phyloP scores from a whole-genome alignment of 2,329 filamentous ascomycete genomes.

The Xylariaceae sp. region DNA sequence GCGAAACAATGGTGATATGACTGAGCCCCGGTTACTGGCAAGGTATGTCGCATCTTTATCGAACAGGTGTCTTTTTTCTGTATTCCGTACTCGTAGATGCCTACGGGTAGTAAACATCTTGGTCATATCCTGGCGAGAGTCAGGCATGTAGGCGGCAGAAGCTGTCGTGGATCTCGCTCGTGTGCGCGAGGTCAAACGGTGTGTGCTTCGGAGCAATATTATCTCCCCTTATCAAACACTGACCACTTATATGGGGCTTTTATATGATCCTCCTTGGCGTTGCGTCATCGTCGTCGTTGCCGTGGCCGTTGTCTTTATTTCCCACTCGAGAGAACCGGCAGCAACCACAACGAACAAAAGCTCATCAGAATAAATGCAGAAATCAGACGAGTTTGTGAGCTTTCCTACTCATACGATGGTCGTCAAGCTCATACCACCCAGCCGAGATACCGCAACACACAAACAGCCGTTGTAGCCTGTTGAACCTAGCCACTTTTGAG shows the following conservation, averaged over 20 bases:
- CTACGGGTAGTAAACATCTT: too few relatives aligned
- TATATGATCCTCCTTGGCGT: background rate
- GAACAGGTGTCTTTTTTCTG: background rate
- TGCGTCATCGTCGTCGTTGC: background rate
- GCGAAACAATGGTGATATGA: constrained; percentile 13
- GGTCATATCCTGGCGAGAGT: too few relatives aligned
- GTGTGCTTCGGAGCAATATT: background rate
- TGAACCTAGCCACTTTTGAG: constrained; percentile 7
- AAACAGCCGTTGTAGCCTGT: constrained; percentile 4
- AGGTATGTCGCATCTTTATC: constrained; percentile 11
- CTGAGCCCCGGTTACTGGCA: background rate
- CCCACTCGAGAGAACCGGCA: background rate
- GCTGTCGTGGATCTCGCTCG: background rate
- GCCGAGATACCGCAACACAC: constrained; percentile 3
- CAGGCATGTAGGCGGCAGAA: background rate
- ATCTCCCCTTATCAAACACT: background rate
- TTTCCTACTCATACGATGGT: constrained; percentile 5
- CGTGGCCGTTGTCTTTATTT: background rate
- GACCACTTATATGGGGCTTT: background rate
- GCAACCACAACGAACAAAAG: background rate
- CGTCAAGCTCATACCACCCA: constrained; percentile 8
- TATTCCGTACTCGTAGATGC: background rate
- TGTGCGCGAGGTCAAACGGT: background rate
- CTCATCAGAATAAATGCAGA: background rate
- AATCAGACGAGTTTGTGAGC: background rate